Percentiles rank a stretch among this genome's conserved stretches.
phyloP scores from a whole-genome alignment of 2,329 filamentous ascomycete genomes.

The Nigrospora osmanthi region DNA sequence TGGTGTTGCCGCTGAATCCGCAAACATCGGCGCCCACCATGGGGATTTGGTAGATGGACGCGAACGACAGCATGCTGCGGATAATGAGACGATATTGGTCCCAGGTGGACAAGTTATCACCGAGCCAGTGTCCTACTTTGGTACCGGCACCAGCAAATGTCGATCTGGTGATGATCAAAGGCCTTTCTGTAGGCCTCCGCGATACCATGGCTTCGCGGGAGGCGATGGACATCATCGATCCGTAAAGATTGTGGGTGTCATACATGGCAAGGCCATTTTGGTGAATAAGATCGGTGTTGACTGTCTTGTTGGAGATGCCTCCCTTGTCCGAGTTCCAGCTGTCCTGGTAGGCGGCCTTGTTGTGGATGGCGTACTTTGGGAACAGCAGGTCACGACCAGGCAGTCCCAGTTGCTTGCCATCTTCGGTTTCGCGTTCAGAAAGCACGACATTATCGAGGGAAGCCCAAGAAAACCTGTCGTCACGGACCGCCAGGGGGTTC shows the following conservation, averaged over 20 bases:
- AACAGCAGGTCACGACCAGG: constrained; percentile 55
- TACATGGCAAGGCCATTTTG: constrained; percentile 61
- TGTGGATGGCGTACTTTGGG: constrained; percentile 59
- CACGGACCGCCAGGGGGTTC: too few relatives aligned
- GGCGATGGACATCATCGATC: constrained; percentile 64
- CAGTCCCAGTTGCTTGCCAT: constrained; percentile 44
- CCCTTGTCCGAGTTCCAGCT: constrained; percentile 34
- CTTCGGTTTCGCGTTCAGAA: background rate
- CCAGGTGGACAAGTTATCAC: constrained; percentile 52
- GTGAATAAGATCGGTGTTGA: constrained; percentile 61
- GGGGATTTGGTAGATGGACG: constrained; percentile 59
- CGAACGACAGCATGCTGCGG: constrained; percentile 50
- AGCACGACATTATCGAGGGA: too few relatives aligned
- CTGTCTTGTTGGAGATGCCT: constrained; percentile 48
- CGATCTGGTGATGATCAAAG: constrained; percentile 66
- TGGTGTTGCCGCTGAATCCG: constrained; percentile 62
- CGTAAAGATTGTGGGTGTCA: constrained; percentile 73
- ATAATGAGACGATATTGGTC: constrained; percentile 51
- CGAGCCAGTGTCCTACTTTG: constrained; percentile 55
- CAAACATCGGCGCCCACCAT: constrained; percentile 70
- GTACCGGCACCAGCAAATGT: constrained; percentile 67
- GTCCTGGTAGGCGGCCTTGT: constrained; percentile 42
- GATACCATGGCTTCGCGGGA: constrained; percentile 59
- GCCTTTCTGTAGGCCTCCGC: constrained; percentile 55
- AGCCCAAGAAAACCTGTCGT: too few relatives aligned